Base-by-base conservation (phyloP, 2,329 filamentous ascomycete species). In the Triangularia setosa region DNA sequence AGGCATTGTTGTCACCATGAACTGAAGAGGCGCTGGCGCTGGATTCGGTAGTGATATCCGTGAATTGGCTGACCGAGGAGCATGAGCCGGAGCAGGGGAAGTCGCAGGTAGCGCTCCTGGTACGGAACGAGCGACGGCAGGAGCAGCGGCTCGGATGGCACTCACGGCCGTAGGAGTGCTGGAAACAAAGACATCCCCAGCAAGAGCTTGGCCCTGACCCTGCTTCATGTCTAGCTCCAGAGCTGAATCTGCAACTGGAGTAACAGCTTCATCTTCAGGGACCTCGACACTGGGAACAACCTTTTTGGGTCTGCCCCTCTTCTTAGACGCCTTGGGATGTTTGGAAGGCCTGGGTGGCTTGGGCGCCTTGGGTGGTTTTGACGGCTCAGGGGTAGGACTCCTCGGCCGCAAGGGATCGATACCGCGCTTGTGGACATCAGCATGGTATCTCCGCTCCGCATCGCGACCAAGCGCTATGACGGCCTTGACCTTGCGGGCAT, bases 391-490 rank as follows among this genome's bases (percentile, higher is more conserved):
- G 9, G 35, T 44, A 25, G 78, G 78, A 2, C 27, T 58, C 25
- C 28, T 55, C 14, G 53, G 60, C 11, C 48, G 24, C 11, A 24
- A 8, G 8, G 66, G 66, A 27, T 56, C 61, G 63, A 60, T 58
- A 61, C 72, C 61, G 69, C 67, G 58, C 68, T 84, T 86, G 0
- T 80, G 80, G 65, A 85, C 84, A 68, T 91, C 88, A 70, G 92
- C 89, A 35, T 89, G 84, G 61, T 90, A 81, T 57, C 91, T 83
- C 77, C 93, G 93, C 83, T 91, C 88, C 18, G 92, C 89, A 75
- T 94, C 91, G 60, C 87, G 83, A 60, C 89, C 90, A 3, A 95
- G 77, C 0, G 90, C 81, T 66, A 93, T 89, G 56, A 93, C 75
- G 1, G 89, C 89, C 68, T 85, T 87, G 33, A 85, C 73, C 73